phyloP scores from a whole-genome alignment of 106 monocot genomes.

The Dendrobium huoshanense region DNA sequence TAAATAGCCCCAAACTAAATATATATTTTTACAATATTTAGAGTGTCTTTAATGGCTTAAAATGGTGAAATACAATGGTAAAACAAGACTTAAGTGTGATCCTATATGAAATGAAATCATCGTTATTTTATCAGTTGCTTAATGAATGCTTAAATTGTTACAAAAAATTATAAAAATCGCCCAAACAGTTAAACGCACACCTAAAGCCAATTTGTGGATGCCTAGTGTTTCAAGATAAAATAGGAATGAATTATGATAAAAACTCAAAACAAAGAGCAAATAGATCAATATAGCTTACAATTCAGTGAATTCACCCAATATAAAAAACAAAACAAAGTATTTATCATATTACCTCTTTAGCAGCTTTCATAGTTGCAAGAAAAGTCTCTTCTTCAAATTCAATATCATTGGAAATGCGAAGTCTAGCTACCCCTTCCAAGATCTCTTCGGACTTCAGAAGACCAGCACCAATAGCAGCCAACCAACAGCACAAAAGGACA shows the following conservation, averaged over 20 bases:
- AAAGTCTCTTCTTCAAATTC: conserved; percentile 95
- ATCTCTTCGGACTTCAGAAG: conserved; percentile 92
- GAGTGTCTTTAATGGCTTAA: too few relatives aligned
- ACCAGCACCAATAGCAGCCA: conserved; percentile 86
- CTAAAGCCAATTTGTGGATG: too few relatives aligned
- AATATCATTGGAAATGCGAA: conserved; percentile 88
- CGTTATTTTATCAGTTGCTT: too few relatives aligned
- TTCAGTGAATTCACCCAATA: background rate
- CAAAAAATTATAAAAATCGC: too few relatives aligned
- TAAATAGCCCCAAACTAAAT: too few relatives aligned
- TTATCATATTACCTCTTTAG: conserved; percentile 54
- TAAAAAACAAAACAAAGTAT: background rate
- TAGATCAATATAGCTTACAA: background rate
- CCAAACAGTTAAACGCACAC: too few relatives aligned
- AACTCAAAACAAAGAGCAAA: background rate
- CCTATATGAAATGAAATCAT: too few relatives aligned
- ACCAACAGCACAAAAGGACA: conserved; percentile 92
- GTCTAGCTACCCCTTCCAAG: conserved; percentile 79
- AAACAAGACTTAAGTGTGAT: too few relatives aligned
- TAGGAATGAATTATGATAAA: background rate
- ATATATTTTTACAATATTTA: too few relatives aligned
- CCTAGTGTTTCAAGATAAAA: background rate
- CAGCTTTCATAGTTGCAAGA: conserved; percentile 60
- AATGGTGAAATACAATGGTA: too few relatives aligned
- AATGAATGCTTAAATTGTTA: too few relatives aligned